Base-by-base conservation (phyloP, 2,329 filamentous ascomycete genomes). In the Ceratocystis eucalypticola region DNA sequence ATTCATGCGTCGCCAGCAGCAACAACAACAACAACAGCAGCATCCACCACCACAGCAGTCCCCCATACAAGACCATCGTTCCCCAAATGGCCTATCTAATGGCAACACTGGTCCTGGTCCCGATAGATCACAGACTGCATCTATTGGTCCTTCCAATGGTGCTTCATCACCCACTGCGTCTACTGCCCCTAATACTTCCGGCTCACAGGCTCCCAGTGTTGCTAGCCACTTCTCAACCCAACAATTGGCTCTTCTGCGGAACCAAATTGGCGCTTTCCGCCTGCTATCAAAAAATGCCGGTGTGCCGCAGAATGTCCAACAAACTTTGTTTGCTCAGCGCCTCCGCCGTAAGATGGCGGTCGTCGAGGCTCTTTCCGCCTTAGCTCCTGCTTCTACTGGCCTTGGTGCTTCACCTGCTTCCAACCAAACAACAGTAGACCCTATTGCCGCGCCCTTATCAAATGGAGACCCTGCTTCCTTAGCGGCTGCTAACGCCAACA, bases 231-330 rank as follows among this genome's bases (percentile, higher is more conserved):
- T 96, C 74, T 87, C 86, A 12, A 82, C 83, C 28, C 88, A 94
- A 66, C 94, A 99, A 74, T 78, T 96, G 59, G 80, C 82, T 28
- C 84, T 89, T 55, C 78, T 99, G 8, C 83, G 90, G 68, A 87
- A 89, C 70, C 94, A 99, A 74, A 96, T 97, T 63, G 82, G 88
- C 71, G 92, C 93, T 0, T 97, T 96, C 77, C 95, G 95, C 76
- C 82, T 91, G 70, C 80, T 99, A 3, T 88, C 89, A 4, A 95
- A 94, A 75, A 96, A 96, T 71, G 81, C 88, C 15, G 88, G 91
- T 0, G 84, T 97, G 2, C 91, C 93, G 0, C 76, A 83, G 37
- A 82, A 84, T 69, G 83, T 96, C 70, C 91, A 96, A 74, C 88
- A 93, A 72, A 85, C 88, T 62, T 86, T 97, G 46, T 96, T 92